A percentile compares a stretch with the other conserved stretches of the same genome.
phyloP scores from a whole-genome alignment of 805 yeast species.

The Saccharomycopsis sp. region DNA sequence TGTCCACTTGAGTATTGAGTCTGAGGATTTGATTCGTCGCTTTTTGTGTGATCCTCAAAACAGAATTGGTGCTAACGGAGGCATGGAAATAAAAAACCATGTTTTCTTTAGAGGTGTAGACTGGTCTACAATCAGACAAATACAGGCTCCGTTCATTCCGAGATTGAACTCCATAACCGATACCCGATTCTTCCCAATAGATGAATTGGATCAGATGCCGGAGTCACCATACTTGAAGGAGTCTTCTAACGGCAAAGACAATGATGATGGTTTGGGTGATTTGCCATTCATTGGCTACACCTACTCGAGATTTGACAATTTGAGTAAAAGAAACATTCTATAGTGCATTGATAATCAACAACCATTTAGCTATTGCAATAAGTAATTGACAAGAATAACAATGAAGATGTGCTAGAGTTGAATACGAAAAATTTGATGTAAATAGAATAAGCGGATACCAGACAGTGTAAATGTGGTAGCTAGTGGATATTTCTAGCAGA shows the following conservation, averaged over 20 bases:
- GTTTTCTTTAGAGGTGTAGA: constrained; percentile 95
- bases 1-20: constrained; percentile 79
- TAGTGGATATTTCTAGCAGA: too few species aligned
- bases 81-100: constrained; percentile 82
- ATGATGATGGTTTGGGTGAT: constrained; percentile 65
- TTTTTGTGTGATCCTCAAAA: constrained; percentile 72
- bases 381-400: neutral
- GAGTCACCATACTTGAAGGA: constrained; percentile 74
- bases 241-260: constrained; percentile 43
- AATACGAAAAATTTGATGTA: too few species aligned
- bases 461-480: too few species aligned
- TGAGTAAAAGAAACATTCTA: constrained; percentile 58
- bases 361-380: too few species aligned
- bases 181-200: constrained; percentile 96
- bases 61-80: constrained; percentile 86
- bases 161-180: constrained; percentile 88
- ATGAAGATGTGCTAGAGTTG: neutral
- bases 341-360: neutral
- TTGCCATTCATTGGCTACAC: constrained; percentile 97
- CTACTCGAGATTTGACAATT: constrained; percentile 86
- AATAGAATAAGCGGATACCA: too few species aligned
- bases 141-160: constrained; percentile 91
- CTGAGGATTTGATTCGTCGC: constrained; percentile 77
- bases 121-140: constrained; percentile 82
- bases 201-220: constrained; percentile 90